Percentiles rank a stretch among this genome's conserved stretches.
phyloP scores from a whole-genome alignment of 2,329 filamentous ascomycete species.

The Stagonosporopsis tanaceti region DNA sequence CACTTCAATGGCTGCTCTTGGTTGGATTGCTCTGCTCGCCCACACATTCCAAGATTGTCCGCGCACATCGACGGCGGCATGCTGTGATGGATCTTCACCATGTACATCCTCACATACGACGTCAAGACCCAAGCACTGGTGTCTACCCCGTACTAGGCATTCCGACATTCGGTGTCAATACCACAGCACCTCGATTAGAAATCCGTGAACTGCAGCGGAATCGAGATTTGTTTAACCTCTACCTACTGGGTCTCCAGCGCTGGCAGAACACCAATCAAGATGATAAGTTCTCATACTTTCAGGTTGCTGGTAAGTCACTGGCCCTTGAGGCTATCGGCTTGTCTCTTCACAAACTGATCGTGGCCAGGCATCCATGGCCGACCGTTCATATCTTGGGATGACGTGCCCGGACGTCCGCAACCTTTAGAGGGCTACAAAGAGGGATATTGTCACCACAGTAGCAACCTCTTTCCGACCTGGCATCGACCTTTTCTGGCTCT shows the following conservation, averaged over 20 bases:
- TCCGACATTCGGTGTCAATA: constrained; percentile 25
- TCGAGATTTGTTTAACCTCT: constrained; percentile 74
- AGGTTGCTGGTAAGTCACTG: constrained; percentile 69
- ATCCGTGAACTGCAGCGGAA: constrained; percentile 70
- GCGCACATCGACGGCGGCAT: constrained; percentile 9
- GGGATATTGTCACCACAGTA: constrained; percentile 80
- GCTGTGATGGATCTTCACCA: constrained; percentile 1
- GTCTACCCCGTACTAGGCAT: constrained; percentile 35
- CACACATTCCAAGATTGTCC: constrained; percentile 4
- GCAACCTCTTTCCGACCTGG: constrained; percentile 80
- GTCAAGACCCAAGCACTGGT: neutral
- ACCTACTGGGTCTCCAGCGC: constrained; percentile 74
- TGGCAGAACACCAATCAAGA: constrained; percentile 73
- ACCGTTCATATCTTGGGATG: constrained; percentile 68
- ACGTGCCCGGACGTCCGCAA: constrained; percentile 50
- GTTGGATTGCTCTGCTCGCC: constrained; percentile 4
- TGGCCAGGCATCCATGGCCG: constrained; percentile 77
- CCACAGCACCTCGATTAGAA: constrained; percentile 64
- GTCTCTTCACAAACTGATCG: neutral
- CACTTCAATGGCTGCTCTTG: constrained; percentile 6
- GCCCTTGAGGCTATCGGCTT: neutral
- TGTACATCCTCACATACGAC: constrained; percentile 1
- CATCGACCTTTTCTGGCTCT: constrained; percentile 79
- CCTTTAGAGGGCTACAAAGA: constrained; percentile 57
- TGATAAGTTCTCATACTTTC: constrained; percentile 75